Base-by-base conservation (phyloP, 345 rosid genomes). In the Hypericum perforatum region DNA sequence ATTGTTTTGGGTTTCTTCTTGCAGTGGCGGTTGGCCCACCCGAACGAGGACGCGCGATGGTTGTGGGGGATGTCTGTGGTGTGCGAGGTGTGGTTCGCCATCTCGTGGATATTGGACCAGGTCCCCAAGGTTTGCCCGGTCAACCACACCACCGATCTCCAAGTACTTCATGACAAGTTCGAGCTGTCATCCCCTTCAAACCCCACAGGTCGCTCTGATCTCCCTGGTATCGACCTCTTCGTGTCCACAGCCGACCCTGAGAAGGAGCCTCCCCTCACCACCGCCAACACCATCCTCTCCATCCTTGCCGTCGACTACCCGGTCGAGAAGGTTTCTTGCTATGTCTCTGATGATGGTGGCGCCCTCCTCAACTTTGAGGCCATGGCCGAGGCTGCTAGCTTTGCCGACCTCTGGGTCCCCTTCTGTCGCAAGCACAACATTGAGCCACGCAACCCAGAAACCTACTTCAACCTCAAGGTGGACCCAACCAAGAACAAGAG, bases 371-470 rank as follows among this genome's bases (percentile, higher is more conserved):
- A 90, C 0, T 92, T 92, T 15, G 98, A 92, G 74, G 96, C 96
- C 2, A 85, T 92, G 98, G 96, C 98, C 0, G 98, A 92, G 79
- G 96, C 96, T 8, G 89, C 90, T 0, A 88, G 94, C 69, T 92
- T 88, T 47, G 98, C 96, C 0, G 96, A 88, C 39, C 48, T 85
- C 40, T 92, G 96, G 98, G 89, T 92, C 15, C 98, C 98, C 0
- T 92, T 92, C 66, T 92, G 96, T 52, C 76, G 86, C 44, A 92
- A 92, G 54, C 98, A 92, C 49, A 56, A 76, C 11, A 92, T 88
- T 7, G 95, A 88, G 65, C 95, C 98, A 0, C 70, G 96, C 44
- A 92, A 92, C 43, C 98, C 98, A 5, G 98, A 92, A 0, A 43
- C 66, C 0, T 92, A 92, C 63, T 88, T 92, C 74, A 73, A 62